Evolutionary conservation across 2,329 filamentous ascomycete species (phyloP).

Genomic region (Nemania sp.): DNA sequence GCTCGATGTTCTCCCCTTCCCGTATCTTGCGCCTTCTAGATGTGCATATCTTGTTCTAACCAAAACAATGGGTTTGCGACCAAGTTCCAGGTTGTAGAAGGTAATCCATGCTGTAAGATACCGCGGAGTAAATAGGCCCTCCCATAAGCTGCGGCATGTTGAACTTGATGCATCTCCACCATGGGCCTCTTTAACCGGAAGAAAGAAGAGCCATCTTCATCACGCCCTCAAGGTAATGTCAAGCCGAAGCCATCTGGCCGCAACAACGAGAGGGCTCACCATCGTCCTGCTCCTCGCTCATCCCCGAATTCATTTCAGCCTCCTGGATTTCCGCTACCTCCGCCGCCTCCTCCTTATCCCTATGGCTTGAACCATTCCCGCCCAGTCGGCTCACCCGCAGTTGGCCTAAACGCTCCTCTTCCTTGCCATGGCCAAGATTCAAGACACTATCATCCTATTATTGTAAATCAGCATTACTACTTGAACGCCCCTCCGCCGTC

Average conservation of each 20-base stretch:
- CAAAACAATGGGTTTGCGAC: background rate
- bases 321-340: constrained; percentile 26
- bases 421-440: constrained; percentile 36
- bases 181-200: constrained; percentile 31
- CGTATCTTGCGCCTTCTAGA: background rate
- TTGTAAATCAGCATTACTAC: constrained; percentile 60
- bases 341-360: constrained; percentile 19
- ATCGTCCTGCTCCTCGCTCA: constrained; percentile 1
- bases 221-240: constrained; percentile 1
- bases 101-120: background rate
- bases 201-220: constrained; percentile 19
- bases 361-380: constrained; percentile 26
- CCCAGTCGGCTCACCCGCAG: constrained; percentile 29
- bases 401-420: constrained; percentile 15
- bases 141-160: background rate
- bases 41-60: background rate
- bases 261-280: background rate
- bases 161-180: background rate
- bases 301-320: constrained; percentile 9
- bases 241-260: constrained; percentile 4
- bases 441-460: constrained; percentile 46
- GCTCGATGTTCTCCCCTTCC: background rate
- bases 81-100: background rate
- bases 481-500: constrained; percentile 39
- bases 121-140: background rate